Evolutionary conservation across 192 early-diverging fungal genomes (phyloP).

Genomic region (Gonapodya prolifera): DNA sequence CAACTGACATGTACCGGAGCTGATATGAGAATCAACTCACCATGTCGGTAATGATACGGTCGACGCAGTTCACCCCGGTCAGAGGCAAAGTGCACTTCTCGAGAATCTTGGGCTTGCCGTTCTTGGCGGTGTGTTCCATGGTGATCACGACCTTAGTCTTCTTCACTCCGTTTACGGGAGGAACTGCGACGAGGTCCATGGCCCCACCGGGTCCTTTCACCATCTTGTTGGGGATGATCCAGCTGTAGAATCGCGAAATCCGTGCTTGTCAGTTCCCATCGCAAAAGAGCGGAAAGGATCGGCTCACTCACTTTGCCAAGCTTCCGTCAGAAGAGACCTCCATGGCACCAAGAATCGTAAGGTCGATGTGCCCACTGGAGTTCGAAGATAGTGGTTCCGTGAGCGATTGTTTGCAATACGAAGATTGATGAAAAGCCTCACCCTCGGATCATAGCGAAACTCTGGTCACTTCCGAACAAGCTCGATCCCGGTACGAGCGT

Average conservation of each 20-base stretch:
- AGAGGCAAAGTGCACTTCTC: slow-evolving; percentile 55
- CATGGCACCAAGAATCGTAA: slow-evolving; percentile 65
- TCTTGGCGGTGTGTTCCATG: slow-evolving; percentile 40
- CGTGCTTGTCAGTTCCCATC: no score
- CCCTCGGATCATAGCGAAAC: slow-evolving; percentile 73
- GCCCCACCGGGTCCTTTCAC: slow-evolving; percentile 78
- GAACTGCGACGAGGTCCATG: slow-evolving; percentile 63
- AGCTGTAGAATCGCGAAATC: no score
- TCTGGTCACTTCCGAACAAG: slow-evolving; percentile 59
- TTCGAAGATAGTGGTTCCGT: no score
- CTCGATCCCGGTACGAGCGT: slow-evolving; percentile 55
- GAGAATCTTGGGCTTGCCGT: slow-evolving; percentile 62
- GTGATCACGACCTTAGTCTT: slow-evolving; percentile 63
- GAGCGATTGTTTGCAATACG: no score
- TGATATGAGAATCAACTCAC: slow-evolving; percentile 11
- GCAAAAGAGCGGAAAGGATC: no score
- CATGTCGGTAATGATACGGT: slow-evolving; percentile 50
- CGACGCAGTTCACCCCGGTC: slow-evolving; percentile 53
- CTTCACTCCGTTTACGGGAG: no score
- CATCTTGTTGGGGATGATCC: slow-evolving; percentile 77
- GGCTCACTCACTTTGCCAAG: no score
- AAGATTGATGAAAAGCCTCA: no score
- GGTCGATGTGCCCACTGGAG: slow-evolving; percentile 57
- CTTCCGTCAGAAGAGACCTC: slow-evolving; percentile 64
- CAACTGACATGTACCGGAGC: not conserved